phyloP scores from a whole-genome alignment of 345 rosid genomes.

The Camelina laxa region DNA sequence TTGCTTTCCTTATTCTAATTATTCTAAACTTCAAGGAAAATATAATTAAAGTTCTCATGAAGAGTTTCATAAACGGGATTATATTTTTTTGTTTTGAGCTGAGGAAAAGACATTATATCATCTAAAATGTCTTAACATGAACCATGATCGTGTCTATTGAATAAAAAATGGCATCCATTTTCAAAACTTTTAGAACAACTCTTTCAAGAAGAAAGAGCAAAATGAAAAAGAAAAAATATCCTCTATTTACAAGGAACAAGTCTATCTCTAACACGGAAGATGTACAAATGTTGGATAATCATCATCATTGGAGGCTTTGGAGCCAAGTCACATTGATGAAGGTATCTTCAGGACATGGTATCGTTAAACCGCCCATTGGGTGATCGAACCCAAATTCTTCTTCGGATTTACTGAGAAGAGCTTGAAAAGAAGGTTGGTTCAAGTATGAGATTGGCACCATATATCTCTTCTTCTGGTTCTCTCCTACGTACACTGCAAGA shows the following conservation, averaged over 20 bases:
- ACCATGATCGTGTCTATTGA: not conserved
- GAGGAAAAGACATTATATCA: too few relatives aligned
- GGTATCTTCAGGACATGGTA: constrained; percentile 55
- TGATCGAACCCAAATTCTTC: constrained; percentile 58
- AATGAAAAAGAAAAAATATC: not conserved
- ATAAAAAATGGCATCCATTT: constrained; percentile 10
- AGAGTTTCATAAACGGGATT: too few relatives aligned
- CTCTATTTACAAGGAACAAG: constrained; percentile 14
- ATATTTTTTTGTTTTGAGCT: too few relatives aligned
- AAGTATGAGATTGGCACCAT: constrained; percentile 53
- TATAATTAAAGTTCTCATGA: too few relatives aligned
- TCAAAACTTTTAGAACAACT: not conserved
- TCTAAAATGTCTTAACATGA: not conserved
- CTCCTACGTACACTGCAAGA: constrained; percentile 59
- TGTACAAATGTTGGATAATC: constrained; percentile 19
- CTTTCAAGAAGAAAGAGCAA: constrained; percentile 24
- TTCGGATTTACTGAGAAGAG: constrained; percentile 50
- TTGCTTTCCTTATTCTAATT: too few relatives aligned
- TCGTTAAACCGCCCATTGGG: constrained; percentile 59
- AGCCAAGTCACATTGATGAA: constrained; percentile 50
- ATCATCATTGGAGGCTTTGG: constrained; percentile 26
- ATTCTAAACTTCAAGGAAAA: too few relatives aligned
- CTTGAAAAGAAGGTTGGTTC: constrained; percentile 52
- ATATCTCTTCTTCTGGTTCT: constrained; percentile 49
- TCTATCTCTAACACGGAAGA: constrained; percentile 16